phyloP scores from a whole-genome alignment of 1,139 yeast genomes.

The Candida smagusa region DNA sequence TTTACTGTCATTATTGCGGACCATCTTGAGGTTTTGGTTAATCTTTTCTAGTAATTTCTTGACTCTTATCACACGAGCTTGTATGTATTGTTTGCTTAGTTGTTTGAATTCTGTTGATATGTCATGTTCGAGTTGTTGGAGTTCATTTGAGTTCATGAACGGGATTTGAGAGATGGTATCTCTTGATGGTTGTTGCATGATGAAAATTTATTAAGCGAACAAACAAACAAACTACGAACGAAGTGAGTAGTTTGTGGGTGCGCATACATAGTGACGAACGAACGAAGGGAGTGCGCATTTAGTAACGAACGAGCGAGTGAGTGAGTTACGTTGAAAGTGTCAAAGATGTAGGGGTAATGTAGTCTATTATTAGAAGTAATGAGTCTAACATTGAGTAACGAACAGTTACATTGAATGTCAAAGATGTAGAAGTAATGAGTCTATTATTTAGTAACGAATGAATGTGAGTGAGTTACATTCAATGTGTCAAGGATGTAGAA shows the following conservation, averaged over 20 bases:
- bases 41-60: slow-evolving; percentile 27
- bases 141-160: slow-evolving; percentile 25
- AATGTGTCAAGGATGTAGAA: too few relatives aligned
- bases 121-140: slow-evolving; percentile 25
- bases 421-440: too few relatives aligned
- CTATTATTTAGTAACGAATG: too few relatives aligned
- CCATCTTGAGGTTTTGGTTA: slow-evolving; percentile 24
- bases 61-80: slow-evolving; percentile 31
- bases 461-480: too few relatives aligned
- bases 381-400: too few relatives aligned
- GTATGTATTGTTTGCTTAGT: slow-evolving; percentile 28
- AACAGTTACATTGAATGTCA: too few relatives aligned
- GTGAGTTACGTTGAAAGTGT: too few relatives aligned
- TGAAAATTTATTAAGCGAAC: not conserved
- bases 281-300: not conserved
- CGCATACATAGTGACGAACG: not conserved
- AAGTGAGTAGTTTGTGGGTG: not conserved
- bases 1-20: slow-evolving; percentile 28
- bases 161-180: slow-evolving; percentile 7
- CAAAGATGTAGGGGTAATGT: too few relatives aligned
- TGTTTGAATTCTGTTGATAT: slow-evolving; percentile 30
- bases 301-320: too few relatives aligned
- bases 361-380: too few relatives aligned
- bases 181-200: too few relatives aligned
- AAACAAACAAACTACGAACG: not conserved